These are phyloP conservation scores for Pseudozyma thailandica DNA, from an alignment of 1,284 basidiomycete species.

Conservation along the genomic window DNA sequence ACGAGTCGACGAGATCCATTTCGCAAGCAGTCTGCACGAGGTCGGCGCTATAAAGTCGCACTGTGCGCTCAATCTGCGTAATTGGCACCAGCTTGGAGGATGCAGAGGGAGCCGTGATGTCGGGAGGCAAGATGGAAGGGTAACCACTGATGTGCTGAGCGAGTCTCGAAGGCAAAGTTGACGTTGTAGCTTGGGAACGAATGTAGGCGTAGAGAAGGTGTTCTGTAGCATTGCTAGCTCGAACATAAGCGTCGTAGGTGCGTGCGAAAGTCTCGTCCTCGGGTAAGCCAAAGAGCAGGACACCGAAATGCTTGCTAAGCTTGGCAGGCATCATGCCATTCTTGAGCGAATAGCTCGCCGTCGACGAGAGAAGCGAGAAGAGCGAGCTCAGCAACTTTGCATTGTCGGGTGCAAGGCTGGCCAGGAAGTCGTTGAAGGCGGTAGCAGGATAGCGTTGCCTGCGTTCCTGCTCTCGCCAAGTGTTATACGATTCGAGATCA, in stretches of 20 bases:
- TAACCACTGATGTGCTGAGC: slow-evolving; percentile 60
- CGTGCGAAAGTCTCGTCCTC: slow-evolving; percentile 65
- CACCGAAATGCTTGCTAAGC: slow-evolving; percentile 60
- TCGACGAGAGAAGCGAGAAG: slow-evolving; percentile 64
- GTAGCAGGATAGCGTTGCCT: slow-evolving; percentile 35
- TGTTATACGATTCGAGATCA: slow-evolving; percentile 58
- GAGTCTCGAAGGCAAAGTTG: slow-evolving; percentile 54
- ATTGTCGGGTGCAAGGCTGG: slow-evolving; percentile 36
- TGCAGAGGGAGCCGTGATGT: slow-evolving; percentile 40
- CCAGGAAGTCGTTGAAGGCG: slow-evolving; percentile 49
- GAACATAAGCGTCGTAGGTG: slow-evolving; percentile 63
- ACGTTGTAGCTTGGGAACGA: slow-evolving; percentile 47
- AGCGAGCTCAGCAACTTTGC: slow-evolving; percentile 55
- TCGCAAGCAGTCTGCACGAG: slow-evolving; percentile 61
- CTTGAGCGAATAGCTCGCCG: slow-evolving; percentile 62
- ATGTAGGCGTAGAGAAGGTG: slow-evolving; percentile 66
- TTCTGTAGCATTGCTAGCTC: slow-evolving; percentile 64
- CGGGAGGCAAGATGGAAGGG: slow-evolving; percentile 53
- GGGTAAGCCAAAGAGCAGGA: slow-evolving; percentile 63
- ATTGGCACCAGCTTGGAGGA: slow-evolving; percentile 56
- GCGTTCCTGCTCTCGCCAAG: slow-evolving; percentile 61
- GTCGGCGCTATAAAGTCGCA: slow-evolving; percentile 61
- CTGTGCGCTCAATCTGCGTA: slow-evolving; percentile 60
- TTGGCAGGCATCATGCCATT: slow-evolving; percentile 66
- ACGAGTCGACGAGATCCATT: slow-evolving; percentile 37